These are phyloP conservation scores for Petrea volubilis DNA, from an alignment of 257 asterid genomes.

Conservation along the genomic window DNA sequence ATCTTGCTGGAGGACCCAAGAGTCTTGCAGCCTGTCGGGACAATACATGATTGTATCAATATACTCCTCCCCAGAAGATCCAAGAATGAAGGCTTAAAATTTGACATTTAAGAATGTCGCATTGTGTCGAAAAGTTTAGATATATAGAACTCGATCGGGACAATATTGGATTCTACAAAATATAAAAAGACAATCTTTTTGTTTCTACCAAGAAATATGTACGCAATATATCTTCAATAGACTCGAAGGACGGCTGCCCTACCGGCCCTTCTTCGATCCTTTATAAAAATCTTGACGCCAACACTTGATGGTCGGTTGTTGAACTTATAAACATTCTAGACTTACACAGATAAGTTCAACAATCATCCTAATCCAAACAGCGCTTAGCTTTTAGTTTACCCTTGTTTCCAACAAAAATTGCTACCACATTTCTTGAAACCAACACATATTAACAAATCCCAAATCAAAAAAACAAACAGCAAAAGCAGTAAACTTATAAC, in stretches of 20 bases:
- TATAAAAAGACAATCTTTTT: no score
- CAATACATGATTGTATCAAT: constrained; percentile 10
- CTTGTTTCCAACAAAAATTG: background rate
- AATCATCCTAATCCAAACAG: background rate
- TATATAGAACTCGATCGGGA: no score
- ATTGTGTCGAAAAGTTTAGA: no score
- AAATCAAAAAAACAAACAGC: background rate
- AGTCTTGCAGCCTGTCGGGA: constrained; percentile 68
- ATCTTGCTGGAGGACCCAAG: constrained; percentile 91
- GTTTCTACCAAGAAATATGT: no score
- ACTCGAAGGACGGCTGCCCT: no score
- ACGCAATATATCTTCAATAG: no score
- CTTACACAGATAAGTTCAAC: background rate
- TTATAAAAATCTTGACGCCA: no score
- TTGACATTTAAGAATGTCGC: background rate
- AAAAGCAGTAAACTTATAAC: background rate
- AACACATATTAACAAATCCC: background rate
- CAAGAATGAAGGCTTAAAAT: background rate
- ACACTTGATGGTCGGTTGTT: background rate
- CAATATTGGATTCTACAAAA: no score
- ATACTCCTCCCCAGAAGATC: background rate
- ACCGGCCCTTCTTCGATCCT: no score
- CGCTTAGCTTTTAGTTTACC: no score
- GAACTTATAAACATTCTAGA: background rate
- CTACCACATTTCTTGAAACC: background rate